Conservation (phyloP, 805 yeast species). For the Myxozyma monticola region DNA sequence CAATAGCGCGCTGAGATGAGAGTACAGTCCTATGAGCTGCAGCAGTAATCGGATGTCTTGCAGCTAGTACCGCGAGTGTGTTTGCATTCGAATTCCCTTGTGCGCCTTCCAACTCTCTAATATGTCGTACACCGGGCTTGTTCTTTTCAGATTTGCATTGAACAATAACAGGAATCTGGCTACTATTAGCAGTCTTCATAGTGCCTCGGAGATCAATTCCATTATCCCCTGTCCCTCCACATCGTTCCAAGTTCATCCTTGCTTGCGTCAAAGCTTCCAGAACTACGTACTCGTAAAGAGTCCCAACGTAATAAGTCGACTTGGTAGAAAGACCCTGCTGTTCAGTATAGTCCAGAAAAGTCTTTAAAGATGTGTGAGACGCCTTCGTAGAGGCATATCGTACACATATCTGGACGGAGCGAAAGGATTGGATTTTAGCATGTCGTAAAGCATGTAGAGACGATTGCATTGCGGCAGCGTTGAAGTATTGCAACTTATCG, state of each 20-base stretch:
- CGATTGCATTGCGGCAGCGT: too few species aligned
- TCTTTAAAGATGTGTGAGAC: constrained; percentile 12
- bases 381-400: too few species aligned
- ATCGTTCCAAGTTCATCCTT: constrained; percentile 25
- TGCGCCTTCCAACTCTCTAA: constrained; percentile 33
- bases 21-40: constrained; percentile 13
- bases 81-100: constrained; percentile 3
- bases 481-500: too few species aligned
- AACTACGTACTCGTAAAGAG: constrained; percentile 32
- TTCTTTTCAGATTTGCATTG: constrained; percentile 37
- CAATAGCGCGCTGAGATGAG: constrained; percentile 24
- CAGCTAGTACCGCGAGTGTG: constrained; percentile 29
- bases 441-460: too few species aligned
- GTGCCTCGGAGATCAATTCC: constrained; percentile 34
- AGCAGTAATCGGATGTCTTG: constrained; percentile 19
- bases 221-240: constrained; percentile 33
- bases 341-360: constrained; percentile 19
- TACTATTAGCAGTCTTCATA: background rate
- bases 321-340: constrained; percentile 5
- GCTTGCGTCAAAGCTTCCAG: constrained; percentile 20
- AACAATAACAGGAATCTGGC: constrained; percentile 25
- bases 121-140: constrained; percentile 50
- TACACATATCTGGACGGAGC: too few species aligned
- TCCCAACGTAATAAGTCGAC: constrained; percentile 32
- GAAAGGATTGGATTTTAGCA: too few species aligned